Base-by-base conservation (phyloP, 176 grass and related monocot genomes). In the Tillandsia leiboldiana region DNA sequence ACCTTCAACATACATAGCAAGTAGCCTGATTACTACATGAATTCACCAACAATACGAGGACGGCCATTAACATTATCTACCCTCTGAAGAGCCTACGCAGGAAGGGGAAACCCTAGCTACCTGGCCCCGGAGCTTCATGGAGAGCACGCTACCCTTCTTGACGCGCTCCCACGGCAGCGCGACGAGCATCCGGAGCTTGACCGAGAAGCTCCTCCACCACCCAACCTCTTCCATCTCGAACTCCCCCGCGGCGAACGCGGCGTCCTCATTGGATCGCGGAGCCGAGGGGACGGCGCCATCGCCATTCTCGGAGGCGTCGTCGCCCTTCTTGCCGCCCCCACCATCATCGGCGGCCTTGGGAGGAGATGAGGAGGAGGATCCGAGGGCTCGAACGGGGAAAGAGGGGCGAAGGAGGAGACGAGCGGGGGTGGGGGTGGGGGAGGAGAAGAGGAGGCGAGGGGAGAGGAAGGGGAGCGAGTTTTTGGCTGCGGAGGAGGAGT, bases 131-230 rank as follows among this genome's bases (percentile, higher is more conserved):
- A 99, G 89, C 63, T 79, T 87, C 74, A 99, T 90, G 48, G 77
- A 83, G 73, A 99, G 89, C 70, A 99, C 84, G 76, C 94, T 99
- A 0, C 86, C 82, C 74, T 93, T 88, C 64, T 76, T 79, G 53
- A 99, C 80, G 29, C 89, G 89, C 71, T 84, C 64, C 89, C 94
- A 99, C 12, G 94, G 94, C 2, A 77, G 87, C 3, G 78, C 89
- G 50, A 99, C 50, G 33, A 81, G 74, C 78, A 81, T 73, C 78
- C 78, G 49, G 4, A 74, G 20, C 64, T 81, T 77, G 42, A 86
- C 78, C 47, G 49, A 64, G 18, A 81, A 70, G 50, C 63, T 70
- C 26, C 50, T 75, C 82, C 72, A 97, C 79, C 79, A 85, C n/a
- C 53, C 79, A 62, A 79, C 69, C 27, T 77, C 76, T 72, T 92